Evolutionary conservation across 768 basidiomycete genomes (phyloP), one percentile per base, ranked within the genome.

Genomic region (Termitomyces heimii): DNA sequence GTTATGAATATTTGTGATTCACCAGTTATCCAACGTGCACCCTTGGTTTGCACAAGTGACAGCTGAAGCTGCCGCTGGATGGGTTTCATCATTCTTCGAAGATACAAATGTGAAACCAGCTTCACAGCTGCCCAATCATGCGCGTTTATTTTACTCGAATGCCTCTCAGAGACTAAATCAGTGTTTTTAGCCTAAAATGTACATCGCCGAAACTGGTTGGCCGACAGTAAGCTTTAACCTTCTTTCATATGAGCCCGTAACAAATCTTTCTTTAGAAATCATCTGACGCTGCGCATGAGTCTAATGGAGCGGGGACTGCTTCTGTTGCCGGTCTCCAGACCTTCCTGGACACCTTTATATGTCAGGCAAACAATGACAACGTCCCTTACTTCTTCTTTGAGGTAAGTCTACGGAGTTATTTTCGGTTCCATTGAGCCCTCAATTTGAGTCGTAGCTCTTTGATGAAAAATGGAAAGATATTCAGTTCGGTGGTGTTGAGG

Each of bases 151-250:
- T 47, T 7, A 29, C 8, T 24, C n/a, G 18, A 22, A 20, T 13
- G 54, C 18, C 31, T 59, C 57, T 26, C 24, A n/a, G 56, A 35
- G 8, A 5, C 3, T 24, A 7, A 51, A 53, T 55, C 14, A 56
- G 34, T 43, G 44, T 50, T 46, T 16, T 39, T 46, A 77, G 58
- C 94, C 94, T 2, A 71, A 79, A 51, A 86, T 92, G 80, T 95
- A 84, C 72, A 94, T 98, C 62, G 94, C 95, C 1, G 97, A 99
- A 75, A 97, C 94, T 24, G 92, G 92, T 29, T 77, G 80, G 80
- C 80, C 92, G 32, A 81, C 89, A 50, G 88, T 89, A 70, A 51
- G 79, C 65, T 14, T 46, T 42, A 37, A 42, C 44, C 7, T 46
- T 7, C 12, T 14, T n/a, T 26, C 48, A 10, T 40, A 28, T 6